phyloP scores from a whole-genome alignment of 139 green algal genomes.

The Chlamydomonas sphaeroides region DNA sequence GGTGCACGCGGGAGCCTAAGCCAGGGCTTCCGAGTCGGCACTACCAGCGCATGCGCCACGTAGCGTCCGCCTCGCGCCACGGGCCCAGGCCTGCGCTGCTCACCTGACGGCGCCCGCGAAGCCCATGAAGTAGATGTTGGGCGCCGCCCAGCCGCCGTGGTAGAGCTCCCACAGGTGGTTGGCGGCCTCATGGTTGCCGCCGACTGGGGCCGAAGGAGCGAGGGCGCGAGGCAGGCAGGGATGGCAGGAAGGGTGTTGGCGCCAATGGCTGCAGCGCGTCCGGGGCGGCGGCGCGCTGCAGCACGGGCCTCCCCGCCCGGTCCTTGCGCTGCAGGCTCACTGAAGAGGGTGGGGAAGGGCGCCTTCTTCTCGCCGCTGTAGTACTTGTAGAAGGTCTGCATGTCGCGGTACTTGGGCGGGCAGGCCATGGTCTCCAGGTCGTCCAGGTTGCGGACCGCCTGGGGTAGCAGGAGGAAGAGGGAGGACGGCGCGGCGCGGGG shows the following conservation, averaged over 20 bases:
- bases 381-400: constrained; percentile 96
- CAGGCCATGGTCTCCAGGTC: constrained; percentile 95
- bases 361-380: constrained; percentile 84
- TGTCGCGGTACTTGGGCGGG: constrained; percentile 91
- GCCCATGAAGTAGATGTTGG: constrained; percentile 97
- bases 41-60: too few relatives aligned
- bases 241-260: too few relatives aligned
- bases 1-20: too few relatives aligned
- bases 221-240: not conserved
- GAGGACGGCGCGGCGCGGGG: too few relatives aligned
- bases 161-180: constrained; percentile 97
- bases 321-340: too few relatives aligned
- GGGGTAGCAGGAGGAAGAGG: constrained; percentile 1
- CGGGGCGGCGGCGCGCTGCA: too few relatives aligned
- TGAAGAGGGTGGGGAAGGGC: constrained; percentile 94
- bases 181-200: constrained; percentile 97
- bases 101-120: constrained; percentile 84
- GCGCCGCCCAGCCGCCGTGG: constrained; percentile 95
- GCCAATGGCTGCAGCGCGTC: too few relatives aligned
- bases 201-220: constrained; percentile 74
- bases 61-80: too few relatives aligned
- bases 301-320: too few relatives aligned
- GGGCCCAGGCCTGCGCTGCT: too few relatives aligned
- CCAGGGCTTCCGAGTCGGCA: too few relatives aligned
- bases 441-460: constrained; percentile 95